Evolutionary conservation across 768 basidiomycete genomes (phyloP), one percentile per base, ranked within the genome.

Genomic region (Lanmaoa rubissima): DNA sequence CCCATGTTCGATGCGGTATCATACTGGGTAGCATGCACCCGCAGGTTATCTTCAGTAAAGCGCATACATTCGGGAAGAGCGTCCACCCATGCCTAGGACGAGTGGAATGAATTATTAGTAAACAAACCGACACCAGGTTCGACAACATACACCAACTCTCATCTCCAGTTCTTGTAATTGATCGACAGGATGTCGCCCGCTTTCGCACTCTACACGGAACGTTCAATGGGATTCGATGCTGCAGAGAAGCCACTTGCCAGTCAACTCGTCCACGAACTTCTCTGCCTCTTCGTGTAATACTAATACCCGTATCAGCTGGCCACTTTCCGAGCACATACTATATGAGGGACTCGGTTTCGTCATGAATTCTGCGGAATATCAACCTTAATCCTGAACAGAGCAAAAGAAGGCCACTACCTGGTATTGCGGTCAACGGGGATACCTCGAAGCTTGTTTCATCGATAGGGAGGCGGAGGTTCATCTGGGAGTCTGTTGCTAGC

Each of bases 371-470:
- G 62, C 31, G 5, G 5, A 40, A 53, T 42, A 43, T 69, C 53
- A 55, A 38, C n/a, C 5, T 34, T n/a, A 5, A 42, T 36, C 58
- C 32, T 4, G 19, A 63, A 31, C 47, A 41, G 17, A 26, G 34
- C 12, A 26, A 47, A 40, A 54, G 13, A 44, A 49, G 48, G 40
- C 8, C 28, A 48, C 50, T 60, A 75, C 72, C 72, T 55, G 73
- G 71, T 50, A 73, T 41, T 49, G 72, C 60, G 12, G 73, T 62
- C 53, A 74, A 51, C 26, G 83, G 82, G 28, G 82, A 82, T 54
- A 92, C 74, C 69, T 92, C 90, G 64, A 92, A 92, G 68, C 82
- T 86, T 10, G 88, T 84, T 70, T 92, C 90, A 65, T 92, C 89
- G 9, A 85, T 83, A n/a, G 90, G 90, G 36, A 92, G 75, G 48